Evolutionary conservation across 2,329 filamentous ascomycete genomes (phyloP).

Genomic region (Colletotrichum costaricense): DNA sequence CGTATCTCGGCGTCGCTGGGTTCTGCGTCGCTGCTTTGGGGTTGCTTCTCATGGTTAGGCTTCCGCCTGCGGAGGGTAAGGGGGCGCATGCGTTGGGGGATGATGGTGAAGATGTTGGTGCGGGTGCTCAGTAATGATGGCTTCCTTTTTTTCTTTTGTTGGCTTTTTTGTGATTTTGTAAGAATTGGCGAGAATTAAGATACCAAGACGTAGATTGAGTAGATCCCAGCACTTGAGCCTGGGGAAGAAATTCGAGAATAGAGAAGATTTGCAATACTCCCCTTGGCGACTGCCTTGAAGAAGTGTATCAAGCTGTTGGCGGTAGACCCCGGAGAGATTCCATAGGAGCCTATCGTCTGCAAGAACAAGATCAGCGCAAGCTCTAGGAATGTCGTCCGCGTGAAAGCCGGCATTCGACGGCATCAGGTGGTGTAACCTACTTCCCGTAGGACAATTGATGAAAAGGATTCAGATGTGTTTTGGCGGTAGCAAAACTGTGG

Average conservation of each 20-base stretch:
- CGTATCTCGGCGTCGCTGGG: conserved; percentile 44
- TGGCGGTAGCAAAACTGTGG: not conserved
- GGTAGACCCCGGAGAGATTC: too few species aligned
- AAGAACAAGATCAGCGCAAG: not conserved
- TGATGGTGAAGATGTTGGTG: not conserved
- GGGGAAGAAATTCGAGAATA: not conserved
- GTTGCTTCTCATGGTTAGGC: conserved; percentile 21
- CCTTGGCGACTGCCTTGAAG: not conserved
- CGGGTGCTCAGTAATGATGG: not conserved
- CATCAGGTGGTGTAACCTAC: not conserved
- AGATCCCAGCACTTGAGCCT: not conserved
- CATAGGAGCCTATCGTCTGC: too few species aligned
- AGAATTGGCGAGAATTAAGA: not conserved
- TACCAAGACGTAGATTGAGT: not conserved
- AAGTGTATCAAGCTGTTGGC: not conserved
- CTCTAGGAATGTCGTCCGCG: not conserved
- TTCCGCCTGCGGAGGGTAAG: conserved; percentile 13
- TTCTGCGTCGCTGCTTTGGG: conserved; percentile 13
- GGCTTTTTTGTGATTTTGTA: not conserved
- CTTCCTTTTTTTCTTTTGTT: not conserved
- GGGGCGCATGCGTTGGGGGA: conserved; percentile 1
- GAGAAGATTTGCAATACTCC: not conserved
- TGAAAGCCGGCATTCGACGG: not conserved
- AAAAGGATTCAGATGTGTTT: not conserved
- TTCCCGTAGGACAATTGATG: too few species aligned